Base-by-base conservation (phyloP, 139 green algal species). In the Chlorella sp. region DNA sequence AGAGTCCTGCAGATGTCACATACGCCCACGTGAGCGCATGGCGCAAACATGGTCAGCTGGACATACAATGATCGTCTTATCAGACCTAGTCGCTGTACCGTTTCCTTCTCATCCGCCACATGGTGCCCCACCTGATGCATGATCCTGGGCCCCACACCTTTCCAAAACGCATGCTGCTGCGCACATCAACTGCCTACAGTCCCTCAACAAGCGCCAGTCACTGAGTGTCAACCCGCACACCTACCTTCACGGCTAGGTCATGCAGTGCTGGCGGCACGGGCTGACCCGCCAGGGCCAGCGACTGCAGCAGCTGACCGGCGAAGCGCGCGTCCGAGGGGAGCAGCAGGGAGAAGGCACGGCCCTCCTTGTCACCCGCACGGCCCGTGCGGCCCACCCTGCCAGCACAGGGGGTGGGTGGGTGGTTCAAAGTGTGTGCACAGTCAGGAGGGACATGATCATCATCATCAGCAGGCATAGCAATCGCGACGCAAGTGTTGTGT, bases 341-440 rank as follows among this genome's bases (percentile, higher is more conserved):
- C 65, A 98, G 69, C 74, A 98, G 86, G 3, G 91, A 95, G 65
- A 90, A 86, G 3, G 95, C 93, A 2, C 81, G 50, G 20, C 95
- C 95, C 51, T 96, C 93, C 83, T 91, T 96, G 80, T 97, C 92
- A 22, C 95, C 95, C 2, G 94, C 94, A 35, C 95, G 85, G 1
- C 95, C 95, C 2, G 95, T 99, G 70, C 95, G 88, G 1, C 95
- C 95, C 50, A 98, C 75, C 60, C 79, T 83, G 74, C 61, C 69
- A 30, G n/a, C n/a, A n/a, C n/a, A n/a, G n/a, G n/a, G n/a, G n/a
- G n/a, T n/a, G n/a, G n/a, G n/a, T n/a, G n/a, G n/a, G n/a, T n/a
- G n/a, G n/a, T n/a, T n/a, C n/a, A n/a, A n/a, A n/a, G n/a, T n/a
- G n/a, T n/a, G n/a, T n/a, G n/a, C n/a, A n/a, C n/a, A n/a, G n/a